Percentiles rank a stretch among this genome's conserved stretches.
These are phyloP conservation scores for Calonectria pseudoturangicola DNA, from an alignment of 2,329 filamentous ascomycete species.

Conservation along the genomic window DNA sequence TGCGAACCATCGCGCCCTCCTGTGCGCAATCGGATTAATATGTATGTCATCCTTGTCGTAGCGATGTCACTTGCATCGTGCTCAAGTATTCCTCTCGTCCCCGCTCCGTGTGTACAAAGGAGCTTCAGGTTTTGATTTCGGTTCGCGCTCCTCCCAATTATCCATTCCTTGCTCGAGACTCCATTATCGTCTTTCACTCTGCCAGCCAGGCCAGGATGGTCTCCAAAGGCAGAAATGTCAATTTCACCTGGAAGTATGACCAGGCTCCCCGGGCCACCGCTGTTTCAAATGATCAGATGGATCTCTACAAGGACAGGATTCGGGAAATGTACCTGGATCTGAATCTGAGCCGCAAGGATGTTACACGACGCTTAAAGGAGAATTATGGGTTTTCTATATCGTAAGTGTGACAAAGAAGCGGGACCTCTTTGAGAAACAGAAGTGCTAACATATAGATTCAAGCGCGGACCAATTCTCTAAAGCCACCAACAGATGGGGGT, in stretches of 20 bases:
- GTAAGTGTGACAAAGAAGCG: not conserved
- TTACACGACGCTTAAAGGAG: not conserved
- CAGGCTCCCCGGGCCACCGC: conserved; percentile 4
- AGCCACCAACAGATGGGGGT: conserved; percentile 22
- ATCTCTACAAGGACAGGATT: conserved; percentile 25
- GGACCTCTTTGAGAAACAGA: no score
- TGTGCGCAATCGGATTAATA: not conserved
- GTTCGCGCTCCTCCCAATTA: no score
- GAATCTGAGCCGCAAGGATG: conserved; percentile 6
- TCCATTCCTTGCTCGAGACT: no score
- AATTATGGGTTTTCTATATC: not conserved
- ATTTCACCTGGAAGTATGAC: conserved; percentile 5
- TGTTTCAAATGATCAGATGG: conserved; percentile 22
- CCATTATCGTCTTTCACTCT: no score
- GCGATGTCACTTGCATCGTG: not conserved
- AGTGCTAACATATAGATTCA: not conserved
- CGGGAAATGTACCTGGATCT: conserved; percentile 21
- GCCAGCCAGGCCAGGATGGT: not conserved
- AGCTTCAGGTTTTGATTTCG: no score
- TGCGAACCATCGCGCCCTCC: not conserved
- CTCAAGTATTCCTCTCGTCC: not conserved
- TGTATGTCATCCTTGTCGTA: not conserved
- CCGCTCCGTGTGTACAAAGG: no score
- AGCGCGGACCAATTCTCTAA: conserved; percentile 25
- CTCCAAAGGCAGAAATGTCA: not conserved